Base-by-base conservation (phyloP, 208 protist genomes). In the Leishmania tropica region DNA sequence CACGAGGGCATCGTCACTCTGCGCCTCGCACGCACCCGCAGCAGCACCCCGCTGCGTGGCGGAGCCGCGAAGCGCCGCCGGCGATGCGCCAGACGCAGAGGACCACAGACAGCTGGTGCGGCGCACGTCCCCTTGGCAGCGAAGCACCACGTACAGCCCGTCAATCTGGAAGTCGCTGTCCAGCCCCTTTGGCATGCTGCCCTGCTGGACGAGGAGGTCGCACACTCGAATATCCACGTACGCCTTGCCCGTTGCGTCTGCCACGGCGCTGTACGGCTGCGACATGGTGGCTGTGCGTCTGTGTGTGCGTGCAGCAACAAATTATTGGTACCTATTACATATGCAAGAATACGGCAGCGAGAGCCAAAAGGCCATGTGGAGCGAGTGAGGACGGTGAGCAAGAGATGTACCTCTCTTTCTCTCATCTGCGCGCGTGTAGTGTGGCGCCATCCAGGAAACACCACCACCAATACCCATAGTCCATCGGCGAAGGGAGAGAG, bases 111-210 rank as follows among this genome's bases (percentile, higher is more conserved):
- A 87, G 35, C 15, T 56, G 35, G 90, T 95, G 35, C 88, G 90
- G 62, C 86, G 85, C 8, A 88, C 87, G 42, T 89, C 80, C 11
- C 81, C 64, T 48, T 84, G 88, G 28, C 87, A 75, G 53, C 92
- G 90, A 40, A 89, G 70, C n/a, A 95, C 85, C 24, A 93, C 78
- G 79, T 95, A 95, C 24, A 95, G 76, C 17, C 92, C 92, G 78
- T 87, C 85, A 40, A 87, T 78, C n/a, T 75, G 81, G 67, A 92
- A 90, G 78, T 31, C 73, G 79, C 81, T 83, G 81, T 64, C 68
- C 28, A 79, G 58, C 40, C 80, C 80, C 71, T 62, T 83, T 40
- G 81, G 76, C 42, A 82, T 77, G 65, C 51, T 83, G 75, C 76
- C 45, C 31, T 73, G 71, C 42, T 77, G 79, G 8, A 80, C 72